Percentiles rank a stretch among this genome's conserved stretches.
These are phyloP conservation scores for Pythium aristosporum DNA, from an alignment of 352 stramenopile species.

Conservation along the genomic window DNA sequence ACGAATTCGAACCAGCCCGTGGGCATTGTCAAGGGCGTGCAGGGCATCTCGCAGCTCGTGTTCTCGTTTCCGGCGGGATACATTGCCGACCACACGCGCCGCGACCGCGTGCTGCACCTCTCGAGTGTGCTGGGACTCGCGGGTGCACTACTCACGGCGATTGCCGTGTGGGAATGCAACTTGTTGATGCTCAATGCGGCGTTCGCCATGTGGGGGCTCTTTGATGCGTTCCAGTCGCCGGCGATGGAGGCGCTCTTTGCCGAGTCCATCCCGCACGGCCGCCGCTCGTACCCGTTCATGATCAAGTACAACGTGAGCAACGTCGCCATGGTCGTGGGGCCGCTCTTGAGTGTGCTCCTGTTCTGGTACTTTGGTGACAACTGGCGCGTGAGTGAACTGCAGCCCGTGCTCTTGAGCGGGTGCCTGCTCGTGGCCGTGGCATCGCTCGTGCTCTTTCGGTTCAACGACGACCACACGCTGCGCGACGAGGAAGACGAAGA, in stretches of 20 bases:
- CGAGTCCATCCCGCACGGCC: conserved; percentile 67
- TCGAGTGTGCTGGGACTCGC: conserved; percentile 53
- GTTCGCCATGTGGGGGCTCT: conserved; percentile 72
- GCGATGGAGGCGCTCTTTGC: conserved; percentile 78
- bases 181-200: conserved; percentile 54
- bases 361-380: conserved; percentile 63
- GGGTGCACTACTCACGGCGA: conserved; percentile 47
- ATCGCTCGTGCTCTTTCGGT: conserved; percentile 53
- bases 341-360: conserved; percentile 52
- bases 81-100: conserved; percentile 61
- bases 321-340: conserved; percentile 61
- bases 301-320: conserved; percentile 86
- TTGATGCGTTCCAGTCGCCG: conserved; percentile 63
- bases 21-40: conserved; percentile 82
- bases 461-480: conserved; percentile 55
- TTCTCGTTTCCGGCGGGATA: conserved; percentile 73
- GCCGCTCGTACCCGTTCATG: conserved; percentile 73
- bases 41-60: conserved; percentile 78
- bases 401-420: conserved; percentile 59
- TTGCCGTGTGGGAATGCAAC: conserved; percentile 45
- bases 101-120: conserved; percentile 66
- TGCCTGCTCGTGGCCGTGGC: conserved; percentile 45
- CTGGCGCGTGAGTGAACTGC: conserved; percentile 60
- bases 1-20: conserved; percentile 76
- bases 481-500: conserved; percentile 36